Base-by-base conservation (phyloP, 345 rosid genomes). In the Citrus inodora region DNA sequence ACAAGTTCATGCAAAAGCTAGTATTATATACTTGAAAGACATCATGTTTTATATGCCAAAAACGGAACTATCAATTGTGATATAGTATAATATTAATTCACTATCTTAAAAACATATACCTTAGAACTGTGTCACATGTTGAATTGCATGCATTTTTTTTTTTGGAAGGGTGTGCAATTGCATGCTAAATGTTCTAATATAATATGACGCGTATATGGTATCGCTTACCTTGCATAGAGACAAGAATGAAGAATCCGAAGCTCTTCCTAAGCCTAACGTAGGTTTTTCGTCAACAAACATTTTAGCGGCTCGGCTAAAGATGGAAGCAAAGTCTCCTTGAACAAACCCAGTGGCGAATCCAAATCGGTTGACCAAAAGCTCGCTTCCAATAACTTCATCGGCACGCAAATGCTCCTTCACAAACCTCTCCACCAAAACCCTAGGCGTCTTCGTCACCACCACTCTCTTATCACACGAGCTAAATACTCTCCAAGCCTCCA, bases 381-480 rank as follows among this genome's bases (percentile, higher is more conserved):
- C 95, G 8, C 88, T 84, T 17, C 98, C 98, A 1, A 92, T 69
- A 21, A 93, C 98, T 70, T 90, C 92, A 78, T 93, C 92, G 6
- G 90, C 98, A 30, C 92, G 63, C 77, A 95, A 78, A 83, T 93
- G 94, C 78, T 91, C 93, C 85, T 90, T 95, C 28, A 78, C 91
- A 58, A 93, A 95, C 80, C 86, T 89, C 86, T 91, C 98, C 79
- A 85, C 93, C 98, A 95, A 86, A 62, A 93, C 71, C 79, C 92
- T 82, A 2, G 98, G 98, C 81, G 79, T 90, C 80, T 79, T 89
- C 3, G 93, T 93, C 77, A 93, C 95, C 79, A 90, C 91, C 51
- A 92, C 92, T 82, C 92, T 85, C 75, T 48, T 93, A 4, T 87
- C 94, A 38, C 68, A 78, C 3, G 87, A 82, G 68, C 89, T 86